Percentiles rank a stretch among this genome's conserved stretches.
These are phyloP conservation scores for Melastoma malabathricum DNA, from an alignment of 345 rosid genomes.

Conservation along the genomic window DNA sequence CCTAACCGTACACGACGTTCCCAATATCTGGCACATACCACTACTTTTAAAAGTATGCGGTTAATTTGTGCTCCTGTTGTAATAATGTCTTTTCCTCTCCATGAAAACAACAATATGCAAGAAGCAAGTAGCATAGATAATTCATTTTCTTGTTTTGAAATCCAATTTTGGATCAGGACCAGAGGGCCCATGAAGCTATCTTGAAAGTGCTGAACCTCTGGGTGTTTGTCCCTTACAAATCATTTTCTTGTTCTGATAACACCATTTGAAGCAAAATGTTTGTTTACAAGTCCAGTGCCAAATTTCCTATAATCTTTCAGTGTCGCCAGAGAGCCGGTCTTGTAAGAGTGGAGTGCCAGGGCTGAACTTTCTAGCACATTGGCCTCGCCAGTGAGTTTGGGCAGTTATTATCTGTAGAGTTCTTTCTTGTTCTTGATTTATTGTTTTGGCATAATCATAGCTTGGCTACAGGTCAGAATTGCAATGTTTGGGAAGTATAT, in stretches of 20 bases:
- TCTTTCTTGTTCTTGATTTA: neutral
- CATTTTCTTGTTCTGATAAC: neutral
- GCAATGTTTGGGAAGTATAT: slow-evolving; percentile 97
- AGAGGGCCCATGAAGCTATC: slow-evolving; percentile 89
- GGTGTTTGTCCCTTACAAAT: slow-evolving; percentile 26
- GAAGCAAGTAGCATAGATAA: no score
- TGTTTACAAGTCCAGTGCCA: neutral
- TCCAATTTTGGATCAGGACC: slow-evolving; percentile 41
- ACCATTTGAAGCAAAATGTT: neutral
- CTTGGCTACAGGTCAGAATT: slow-evolving; percentile 55
- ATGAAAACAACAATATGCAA: no score
- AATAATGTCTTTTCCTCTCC: neutral
- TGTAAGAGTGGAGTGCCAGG: slow-evolving; percentile 63
- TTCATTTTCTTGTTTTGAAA: slow-evolving; percentile 6
- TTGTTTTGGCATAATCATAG: slow-evolving; percentile 11
- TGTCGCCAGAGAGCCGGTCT: slow-evolving; percentile 42
- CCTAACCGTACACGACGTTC: slow-evolving; percentile 71
- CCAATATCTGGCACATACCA: slow-evolving; percentile 98
- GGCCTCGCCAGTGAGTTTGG: slow-evolving; percentile 50
- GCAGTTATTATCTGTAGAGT: neutral
- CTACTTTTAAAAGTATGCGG: slow-evolving; percentile 64
- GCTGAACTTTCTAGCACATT: slow-evolving; percentile 51
- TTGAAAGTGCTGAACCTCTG: slow-evolving; percentile 56
- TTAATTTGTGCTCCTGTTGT: neutral
- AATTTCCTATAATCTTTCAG: slow-evolving; percentile 25